Evolutionary conservation across 2,329 filamentous ascomycete genomes (phyloP).

Genomic region (Hyphodiscus sp.): DNA sequence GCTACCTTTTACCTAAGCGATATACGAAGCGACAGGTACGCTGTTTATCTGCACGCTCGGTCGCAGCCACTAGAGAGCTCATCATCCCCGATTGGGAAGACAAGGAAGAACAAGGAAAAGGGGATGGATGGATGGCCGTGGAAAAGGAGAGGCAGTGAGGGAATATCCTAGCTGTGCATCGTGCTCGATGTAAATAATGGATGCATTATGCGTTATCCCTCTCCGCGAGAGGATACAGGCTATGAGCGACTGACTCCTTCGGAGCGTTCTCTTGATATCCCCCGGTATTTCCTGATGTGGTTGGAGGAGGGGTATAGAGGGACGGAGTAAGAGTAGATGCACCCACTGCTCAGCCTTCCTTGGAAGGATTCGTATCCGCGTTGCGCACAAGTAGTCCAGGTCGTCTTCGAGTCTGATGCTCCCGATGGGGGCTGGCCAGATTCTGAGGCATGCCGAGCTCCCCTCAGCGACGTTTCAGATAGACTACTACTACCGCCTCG

Average conservation of each 20-base stretch:
- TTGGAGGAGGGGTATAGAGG: neutral
- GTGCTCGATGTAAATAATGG: neutral
- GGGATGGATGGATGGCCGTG: too few species aligned
- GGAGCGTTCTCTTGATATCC: neutral
- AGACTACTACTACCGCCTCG: too few species aligned
- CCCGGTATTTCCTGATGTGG: neutral
- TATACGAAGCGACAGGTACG: neutral
- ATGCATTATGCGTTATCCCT: neutral
- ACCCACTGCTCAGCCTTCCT: neutral
- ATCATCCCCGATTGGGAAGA: neutral
- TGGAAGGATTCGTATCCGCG: too few species aligned
- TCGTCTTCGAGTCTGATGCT: conserved; percentile 5
- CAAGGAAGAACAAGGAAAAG: neutral
- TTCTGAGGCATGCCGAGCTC: conserved; percentile 20
- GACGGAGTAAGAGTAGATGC: too few species aligned
- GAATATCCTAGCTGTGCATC: neutral
- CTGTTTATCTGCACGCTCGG: too few species aligned
- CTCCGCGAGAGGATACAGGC: neutral
- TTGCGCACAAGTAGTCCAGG: neutral
- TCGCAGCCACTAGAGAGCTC: neutral
- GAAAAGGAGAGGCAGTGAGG: too few species aligned
- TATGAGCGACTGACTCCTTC: neutral
- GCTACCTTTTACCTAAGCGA: neutral
- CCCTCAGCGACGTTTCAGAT: conserved; percentile 25
- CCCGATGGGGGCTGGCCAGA: conserved; percentile 3